These are phyloP conservation scores for Alternaria infectoria DNA, from an alignment of 2,329 filamentous ascomycete genomes.

Conservation along the genomic window DNA sequence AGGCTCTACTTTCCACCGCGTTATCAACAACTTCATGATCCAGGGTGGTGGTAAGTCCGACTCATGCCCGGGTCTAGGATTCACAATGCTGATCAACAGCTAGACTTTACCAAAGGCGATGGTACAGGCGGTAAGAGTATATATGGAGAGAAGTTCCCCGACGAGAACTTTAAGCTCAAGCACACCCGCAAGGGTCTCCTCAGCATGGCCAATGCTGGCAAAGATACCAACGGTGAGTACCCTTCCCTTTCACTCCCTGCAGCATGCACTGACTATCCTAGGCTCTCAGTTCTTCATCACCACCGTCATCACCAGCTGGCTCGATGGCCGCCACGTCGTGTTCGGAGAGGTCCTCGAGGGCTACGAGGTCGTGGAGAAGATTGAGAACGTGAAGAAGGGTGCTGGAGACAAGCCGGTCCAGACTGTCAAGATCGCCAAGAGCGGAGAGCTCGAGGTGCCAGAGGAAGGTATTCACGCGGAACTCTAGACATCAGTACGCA, in stretches of 20 bases:
- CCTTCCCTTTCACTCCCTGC: neutral
- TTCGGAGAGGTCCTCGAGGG: slow-evolving; percentile 90
- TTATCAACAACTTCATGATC: slow-evolving; percentile 92
- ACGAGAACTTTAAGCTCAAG: slow-evolving; percentile 96
- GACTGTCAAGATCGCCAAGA: slow-evolving; percentile 79
- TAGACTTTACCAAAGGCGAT: slow-evolving; percentile 58
- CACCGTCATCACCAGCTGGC: slow-evolving; percentile 79
- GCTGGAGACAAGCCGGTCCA: slow-evolving; percentile 71
- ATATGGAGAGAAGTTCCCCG: slow-evolving; percentile 82
- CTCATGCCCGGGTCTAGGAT: neutral
- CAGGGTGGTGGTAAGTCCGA: slow-evolving; percentile 70
- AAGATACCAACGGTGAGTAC: slow-evolving; percentile 63
- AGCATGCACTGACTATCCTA: neutral
- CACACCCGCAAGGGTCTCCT: slow-evolving; percentile 84
- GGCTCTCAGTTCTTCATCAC: slow-evolving; percentile 88
- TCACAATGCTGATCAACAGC: neutral
- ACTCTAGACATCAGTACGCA: slow-evolving; percentile 65
- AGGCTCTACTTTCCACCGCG: slow-evolving; percentile 84
- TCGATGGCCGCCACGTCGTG: slow-evolving; percentile 84
- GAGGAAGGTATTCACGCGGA: slow-evolving; percentile 93
- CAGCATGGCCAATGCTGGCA: slow-evolving; percentile 74
- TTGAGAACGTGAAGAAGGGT: slow-evolving; percentile 73
- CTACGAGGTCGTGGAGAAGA: slow-evolving; percentile 79
- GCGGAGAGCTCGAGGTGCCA: slow-evolving; percentile 81
- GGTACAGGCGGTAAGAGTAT: slow-evolving; percentile 87